phyloP scores from a whole-genome alignment of 2,329 filamentous ascomycete genomes.

The Truncatella angustata region DNA sequence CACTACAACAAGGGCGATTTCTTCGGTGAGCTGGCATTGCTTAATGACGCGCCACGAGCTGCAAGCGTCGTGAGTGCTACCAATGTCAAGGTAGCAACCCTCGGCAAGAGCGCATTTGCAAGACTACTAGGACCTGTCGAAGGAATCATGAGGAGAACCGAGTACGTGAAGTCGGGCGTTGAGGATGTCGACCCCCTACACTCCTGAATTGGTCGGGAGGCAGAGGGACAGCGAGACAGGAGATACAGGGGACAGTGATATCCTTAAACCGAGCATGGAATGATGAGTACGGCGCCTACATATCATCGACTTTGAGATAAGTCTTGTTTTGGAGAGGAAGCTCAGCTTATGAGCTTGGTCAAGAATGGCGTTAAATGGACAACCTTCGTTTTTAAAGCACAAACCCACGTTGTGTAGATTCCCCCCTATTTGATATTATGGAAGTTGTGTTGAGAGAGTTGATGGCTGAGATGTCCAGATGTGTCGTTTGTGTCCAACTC shows the following conservation, averaged over 20 bases:
- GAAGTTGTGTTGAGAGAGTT: too few relatives aligned
- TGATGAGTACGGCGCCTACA: neutral
- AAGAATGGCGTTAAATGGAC: slow-evolving; percentile 9
- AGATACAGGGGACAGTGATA: too few relatives aligned
- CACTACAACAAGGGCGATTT: slow-evolving; percentile 90
- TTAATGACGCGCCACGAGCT: slow-evolving; percentile 91
- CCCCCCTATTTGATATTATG: too few relatives aligned
- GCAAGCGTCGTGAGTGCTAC: slow-evolving; percentile 82
- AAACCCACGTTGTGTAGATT: neutral
- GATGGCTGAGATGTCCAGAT: too few relatives aligned
- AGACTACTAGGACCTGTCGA: slow-evolving; percentile 88
- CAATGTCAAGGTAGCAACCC: slow-evolving; percentile 87
- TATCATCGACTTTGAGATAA: neutral
- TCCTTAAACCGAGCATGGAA: neutral
- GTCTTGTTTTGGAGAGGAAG: neutral
- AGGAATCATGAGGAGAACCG: slow-evolving; percentile 84
- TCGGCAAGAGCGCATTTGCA: slow-evolving; percentile 95
- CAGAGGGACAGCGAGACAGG: slow-evolving; percentile 24
- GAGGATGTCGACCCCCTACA: slow-evolving; percentile 67
- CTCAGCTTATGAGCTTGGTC: neutral
- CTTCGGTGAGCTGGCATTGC: slow-evolving; percentile 90
- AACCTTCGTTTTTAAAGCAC: slow-evolving; percentile 3
- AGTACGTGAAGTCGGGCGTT: slow-evolving; percentile 61
- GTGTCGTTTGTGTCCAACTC: too few relatives aligned
- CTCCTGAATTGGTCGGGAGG: neutral